Evolutionary conservation across 2,329 filamentous ascomycete species (phyloP).

Genomic region (Fonsecaea multimorphosa): DNA sequence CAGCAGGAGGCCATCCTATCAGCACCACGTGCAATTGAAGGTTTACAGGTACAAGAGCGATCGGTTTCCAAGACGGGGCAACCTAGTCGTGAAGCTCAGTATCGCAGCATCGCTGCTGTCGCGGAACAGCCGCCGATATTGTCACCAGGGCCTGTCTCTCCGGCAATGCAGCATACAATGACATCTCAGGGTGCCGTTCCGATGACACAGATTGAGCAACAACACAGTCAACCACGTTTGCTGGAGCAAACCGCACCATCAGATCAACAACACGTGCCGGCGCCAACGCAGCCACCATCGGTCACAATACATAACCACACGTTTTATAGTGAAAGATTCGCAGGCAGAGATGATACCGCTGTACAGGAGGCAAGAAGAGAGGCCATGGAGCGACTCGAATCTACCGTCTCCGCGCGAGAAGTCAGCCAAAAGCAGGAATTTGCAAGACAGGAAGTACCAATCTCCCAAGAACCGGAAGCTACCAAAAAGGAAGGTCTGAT

Average conservation of each 20-base stretch:
- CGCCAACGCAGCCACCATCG: constrained; percentile 48
- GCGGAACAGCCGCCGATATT: constrained; percentile 45
- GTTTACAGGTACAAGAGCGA: not conserved
- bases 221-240: constrained; percentile 35
- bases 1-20: not conserved
- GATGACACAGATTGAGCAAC: constrained; percentile 65
- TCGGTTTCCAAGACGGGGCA: not conserved
- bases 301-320: constrained; percentile 43
- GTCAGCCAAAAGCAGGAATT: not conserved
- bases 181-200: constrained; percentile 66
- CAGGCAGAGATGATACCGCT: not conserved
- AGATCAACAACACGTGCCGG: constrained; percentile 27
- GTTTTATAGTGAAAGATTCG: constrained; percentile 37
- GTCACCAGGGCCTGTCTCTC: constrained; percentile 68
- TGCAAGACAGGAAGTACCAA: not conserved
- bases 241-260: constrained; percentile 30
- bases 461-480: constrained; percentile 56
- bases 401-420: not conserved
- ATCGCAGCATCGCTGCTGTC: constrained; percentile 29
- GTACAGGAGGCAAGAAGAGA: constrained; percentile 24
- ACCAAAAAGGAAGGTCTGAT: constrained; percentile 57
- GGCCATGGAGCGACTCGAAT: constrained; percentile 13
- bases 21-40: not conserved
- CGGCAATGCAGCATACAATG: constrained; percentile 67
- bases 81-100: constrained; percentile 1